Conservation (phyloP, 1,284 basidiomycete species). For the Ganoderma sinense region DNA sequence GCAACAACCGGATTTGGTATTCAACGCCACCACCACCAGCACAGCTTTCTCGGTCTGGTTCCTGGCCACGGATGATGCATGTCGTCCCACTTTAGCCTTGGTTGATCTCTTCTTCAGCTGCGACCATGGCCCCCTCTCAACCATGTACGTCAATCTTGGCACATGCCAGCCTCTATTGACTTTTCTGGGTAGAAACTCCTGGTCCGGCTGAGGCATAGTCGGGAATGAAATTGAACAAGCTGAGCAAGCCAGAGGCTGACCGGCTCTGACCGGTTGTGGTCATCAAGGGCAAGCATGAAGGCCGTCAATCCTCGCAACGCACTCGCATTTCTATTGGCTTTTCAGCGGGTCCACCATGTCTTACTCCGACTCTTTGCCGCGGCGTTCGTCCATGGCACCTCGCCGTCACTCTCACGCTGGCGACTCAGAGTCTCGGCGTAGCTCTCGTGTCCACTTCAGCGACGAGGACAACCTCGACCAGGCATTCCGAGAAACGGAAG, state of each 20-base stretch:
- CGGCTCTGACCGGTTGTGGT: neutral
- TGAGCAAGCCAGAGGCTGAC: constrained; percentile 3
- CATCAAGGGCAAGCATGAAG: neutral
- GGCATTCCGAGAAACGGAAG: constrained; percentile 9
- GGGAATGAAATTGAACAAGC: neutral
- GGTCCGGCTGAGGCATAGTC: neutral
- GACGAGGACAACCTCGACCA: constrained; percentile 17
- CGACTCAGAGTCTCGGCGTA: constrained; percentile 12
- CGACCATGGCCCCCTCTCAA: neutral
- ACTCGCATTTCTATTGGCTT: neutral
- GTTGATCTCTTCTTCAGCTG: neutral
- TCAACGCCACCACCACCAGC: constrained; percentile 4
- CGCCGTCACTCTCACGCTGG: constrained; percentile 8
- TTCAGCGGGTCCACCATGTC: constrained; percentile 18
- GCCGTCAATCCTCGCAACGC: neutral
- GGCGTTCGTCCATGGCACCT: constrained; percentile 20
- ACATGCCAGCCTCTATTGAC: neutral
- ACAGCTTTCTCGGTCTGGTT: constrained; percentile 5
- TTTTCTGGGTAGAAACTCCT: neutral
- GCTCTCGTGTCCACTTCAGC: constrained; percentile 34
- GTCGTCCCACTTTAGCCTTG: neutral
- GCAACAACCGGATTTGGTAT: constrained; percentile 4
- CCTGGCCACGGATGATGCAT: neutral
- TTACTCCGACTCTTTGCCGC: constrained; percentile 27
- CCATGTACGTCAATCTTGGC: neutral